Base-by-base conservation (phyloP, 805 yeast genomes). In the Wickerhamomyces alni region DNA sequence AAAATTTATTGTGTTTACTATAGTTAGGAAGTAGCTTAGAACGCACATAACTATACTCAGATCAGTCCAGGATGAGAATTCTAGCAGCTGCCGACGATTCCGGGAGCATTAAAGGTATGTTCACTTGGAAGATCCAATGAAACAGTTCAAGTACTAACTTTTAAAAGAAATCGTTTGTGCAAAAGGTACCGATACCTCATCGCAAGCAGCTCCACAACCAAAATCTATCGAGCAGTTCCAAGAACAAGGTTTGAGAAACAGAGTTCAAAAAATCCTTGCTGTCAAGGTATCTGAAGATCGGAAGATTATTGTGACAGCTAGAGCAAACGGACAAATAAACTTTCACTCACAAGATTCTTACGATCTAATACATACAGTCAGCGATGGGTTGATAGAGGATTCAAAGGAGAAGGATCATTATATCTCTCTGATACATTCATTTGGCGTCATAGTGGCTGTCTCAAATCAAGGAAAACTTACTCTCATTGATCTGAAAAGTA, bases 101-200 rank as follows among this genome's bases (percentile, higher is more conserved):
- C 2, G 88, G 89, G 1, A 67, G 75, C 6, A 48, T 81, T 39
- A 82, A 82, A 48, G 54, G 58, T 52, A 43, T 16, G 54, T 21
- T 21, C 9, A 21, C 6, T 21, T 21, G 24, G 9, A 21, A 21
- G 16, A 16, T 17, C 13, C 16, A 5, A 2, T 1, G n/a, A 9
- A 15, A n/a, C n/a, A n/a, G 15, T 3, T 13, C 1, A 17, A 30
- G 28, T 25, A 34, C 39, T 37, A 31, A 30, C 19, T 1, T 3
- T 18, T 12, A 9, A 12, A 13, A 50, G 87, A 80, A 54, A 64
- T 86, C 8, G 53, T 69, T 5, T 87, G 87, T 50, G 57, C 64
- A 16, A 64, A 70, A 37, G 91, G 89, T 0, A 81, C 91, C 0
- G 94, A 89, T 52, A 87, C 96, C 3, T 83, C 96, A 6, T 66